Evolutionary conservation across 495 filamentous ascomycete species (phyloP), one percentile per base, ranked within the genome.

Genomic region (Xylaria acuta): DNA sequence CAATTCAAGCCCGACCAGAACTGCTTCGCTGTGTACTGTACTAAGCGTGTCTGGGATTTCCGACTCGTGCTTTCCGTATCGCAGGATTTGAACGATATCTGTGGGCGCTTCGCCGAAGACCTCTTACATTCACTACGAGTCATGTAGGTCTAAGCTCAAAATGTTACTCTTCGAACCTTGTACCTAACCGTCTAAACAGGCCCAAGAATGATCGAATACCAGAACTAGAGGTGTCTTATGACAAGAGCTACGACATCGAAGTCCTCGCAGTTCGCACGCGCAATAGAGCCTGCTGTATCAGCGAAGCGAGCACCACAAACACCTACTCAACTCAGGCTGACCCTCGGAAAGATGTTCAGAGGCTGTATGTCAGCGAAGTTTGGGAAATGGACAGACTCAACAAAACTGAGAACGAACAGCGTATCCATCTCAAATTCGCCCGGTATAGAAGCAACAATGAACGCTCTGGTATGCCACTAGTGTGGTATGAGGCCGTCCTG

Each of bases 401-500:
- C 11, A 36, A 45, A 30, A 38, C 11, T 7, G 67, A 71, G 0
- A 25, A 51, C 16, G 49, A 47, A 59, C 49, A 60, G 12, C 40
- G 30, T 1, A 34, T 67, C 20, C 20, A 32, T 27, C 38, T 67
- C 18, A 72, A 60, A 3, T 72, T 72, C n/a, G 70, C 51, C 20
- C 18, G 41, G 0, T 67, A 49, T 27, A 67, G 60, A 22, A 0
- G 45, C 11, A 40, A 70, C 34, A 53, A 69, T n/a, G 30, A 54
- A 30, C 51, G 51, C 12, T 63, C 72, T 62, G 47, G 9, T 16
- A 59, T 75, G 18, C 34, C 77, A n/a, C 49, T 74, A 3, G 60
- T 63, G 14, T 88, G 84, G 85, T 84, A 84, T 36, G 83, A 87
- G 69, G 80, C 75, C 12, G 75, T 78, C 2, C 72, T 88, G 22